Base-by-base conservation (phyloP, 1,139 yeast genomes). In the Debaryomyces coudertii region DNA sequence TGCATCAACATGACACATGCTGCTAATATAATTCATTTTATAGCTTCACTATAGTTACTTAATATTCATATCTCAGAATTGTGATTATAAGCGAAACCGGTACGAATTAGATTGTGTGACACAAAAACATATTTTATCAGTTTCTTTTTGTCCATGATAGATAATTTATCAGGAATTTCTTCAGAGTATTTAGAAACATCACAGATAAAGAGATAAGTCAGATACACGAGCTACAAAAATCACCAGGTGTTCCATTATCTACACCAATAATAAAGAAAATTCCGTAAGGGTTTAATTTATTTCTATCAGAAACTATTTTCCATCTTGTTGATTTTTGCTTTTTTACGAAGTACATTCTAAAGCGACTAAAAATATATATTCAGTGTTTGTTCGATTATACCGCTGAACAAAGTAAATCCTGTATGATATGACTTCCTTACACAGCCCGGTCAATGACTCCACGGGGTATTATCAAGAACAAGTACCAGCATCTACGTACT, bases 401-500 rank as follows among this genome's bases (percentile, higher is more conserved):
- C 12, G n/a, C 16, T 31, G 23, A 18, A 16, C 22, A 9, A 9
- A 18, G 12, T 16, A 31, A 12, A 11, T n/a, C 18, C 9, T n/a
- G 12, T 35, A 29, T 15, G 35, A 34, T 15, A 68, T 69, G 73
- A 64, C 73, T 11, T 67, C 73, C 14, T 62, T 70, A 49, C 74
- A 68, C 43, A 62, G 62, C 40, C 62, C 66, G 20, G 69, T 64
- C 9, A 55, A 56, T 34, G 73, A 65, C 12, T 29, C 52, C 6
- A 34, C 55, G 22, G 51, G 44, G n/a, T 69, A 68, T 49, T 70
- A 68, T 55, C 68, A 62, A 31, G 73, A 68, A 11, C 67, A 61
- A 29, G 59, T 59, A 4, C 51, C 57, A 2, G 47, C 60, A n/a
- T 42, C 69, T 11, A 31, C 36, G 9, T 69, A 61, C 58, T 69